Evolutionary conservation across 257 asterid species (phyloP), one percentile per base, ranked within the genome.

Genomic region (Lithospermum erythrorhizon): DNA sequence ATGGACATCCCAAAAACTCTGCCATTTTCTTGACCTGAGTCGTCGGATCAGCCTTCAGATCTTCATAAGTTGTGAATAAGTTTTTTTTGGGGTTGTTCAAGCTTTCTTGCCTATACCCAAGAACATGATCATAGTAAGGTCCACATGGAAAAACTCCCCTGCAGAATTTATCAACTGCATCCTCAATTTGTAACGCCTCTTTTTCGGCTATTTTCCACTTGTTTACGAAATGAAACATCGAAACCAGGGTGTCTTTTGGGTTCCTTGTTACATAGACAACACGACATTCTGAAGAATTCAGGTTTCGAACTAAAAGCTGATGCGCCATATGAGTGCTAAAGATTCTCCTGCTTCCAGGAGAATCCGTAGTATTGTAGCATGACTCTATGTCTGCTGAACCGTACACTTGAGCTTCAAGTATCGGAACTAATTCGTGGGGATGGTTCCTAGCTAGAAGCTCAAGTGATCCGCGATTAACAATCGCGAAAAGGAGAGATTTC

Each of bases 351-450:
- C 27, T 23, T 19, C 24, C 5, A 25, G 57, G 9, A 11, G 51
- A 6, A 25, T 10, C 27, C 3, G 41, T 20, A 18, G 23, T 1
- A 13, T 5, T 0, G 22, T 20, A 17, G 20, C 20, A 0, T n/a
- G 59, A 21, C 0, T n/a, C 21, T 9, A 18, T 13, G 2, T 23
- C 10, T 19, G 6, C 10, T 30, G 30, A 24, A 21, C 30, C 52
- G 70, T 13, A 80, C 63, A 48, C 66, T 67, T 7, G 83, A 69
- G 27, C 19, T 53, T 83, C 90, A 1, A 83, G 64, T 17, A 81
- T 75, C 20, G 84, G 87, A 75, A 83, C 45, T 1, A 80, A 76
- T 6, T 78, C 78, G 16, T 83, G 90, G 0, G 87, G 83, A 3
- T 80, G 82, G 24, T 63, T 72, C 16, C 5, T 27, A 24, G 13